Evolutionary conservation across 2,329 filamentous ascomycete species (phyloP).

Genomic region (Aaosphaeria pasadenensis): DNA sequence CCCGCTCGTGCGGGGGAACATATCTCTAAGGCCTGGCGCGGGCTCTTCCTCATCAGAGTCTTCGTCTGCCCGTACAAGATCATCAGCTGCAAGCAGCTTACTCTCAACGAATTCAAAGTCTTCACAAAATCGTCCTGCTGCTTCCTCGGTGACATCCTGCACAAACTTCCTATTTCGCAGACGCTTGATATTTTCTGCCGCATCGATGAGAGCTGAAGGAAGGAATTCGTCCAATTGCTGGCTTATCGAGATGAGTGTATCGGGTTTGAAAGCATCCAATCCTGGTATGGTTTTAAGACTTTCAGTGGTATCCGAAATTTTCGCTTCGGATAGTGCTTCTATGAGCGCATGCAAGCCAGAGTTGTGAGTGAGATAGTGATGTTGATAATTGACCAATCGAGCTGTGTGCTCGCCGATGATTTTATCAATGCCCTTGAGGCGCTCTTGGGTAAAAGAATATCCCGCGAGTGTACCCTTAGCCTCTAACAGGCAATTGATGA

Average conservation of each 20-base stretch:
- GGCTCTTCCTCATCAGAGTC: conserved; percentile 37
- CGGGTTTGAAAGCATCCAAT: conserved; percentile 58
- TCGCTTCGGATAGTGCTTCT: conserved; percentile 47
- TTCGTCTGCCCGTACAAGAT: conserved; percentile 38
- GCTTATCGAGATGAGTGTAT: conserved; percentile 63
- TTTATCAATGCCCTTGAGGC: conserved; percentile 55
- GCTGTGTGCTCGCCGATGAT: conserved; percentile 54
- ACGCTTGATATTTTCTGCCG: conserved; percentile 73
- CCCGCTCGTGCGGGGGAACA: conserved; percentile 63
- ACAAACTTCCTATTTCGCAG: conserved; percentile 71
- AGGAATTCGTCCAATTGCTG: conserved; percentile 85
- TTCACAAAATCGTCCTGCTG: conserved; percentile 77
- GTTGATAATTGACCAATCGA: conserved; percentile 66
- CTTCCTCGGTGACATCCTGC: conserved; percentile 75
- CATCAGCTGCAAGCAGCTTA: conserved; percentile 59
- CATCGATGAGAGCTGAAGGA: conserved; percentile 89
- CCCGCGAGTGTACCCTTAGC: conserved; percentile 55
- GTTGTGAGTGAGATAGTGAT: conserved; percentile 67
- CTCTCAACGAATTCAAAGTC: conserved; percentile 74
- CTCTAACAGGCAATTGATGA: conserved; percentile 67
- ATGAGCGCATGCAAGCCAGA: conserved; percentile 71
- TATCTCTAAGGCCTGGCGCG: conserved; percentile 46
- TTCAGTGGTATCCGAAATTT: conserved; percentile 40
- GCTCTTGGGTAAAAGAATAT: conserved; percentile 63
- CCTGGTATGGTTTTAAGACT: conserved; percentile 55